Conservation (phyloP, 306 rosid genomes). For the Adenanthera pavonina region DNA sequence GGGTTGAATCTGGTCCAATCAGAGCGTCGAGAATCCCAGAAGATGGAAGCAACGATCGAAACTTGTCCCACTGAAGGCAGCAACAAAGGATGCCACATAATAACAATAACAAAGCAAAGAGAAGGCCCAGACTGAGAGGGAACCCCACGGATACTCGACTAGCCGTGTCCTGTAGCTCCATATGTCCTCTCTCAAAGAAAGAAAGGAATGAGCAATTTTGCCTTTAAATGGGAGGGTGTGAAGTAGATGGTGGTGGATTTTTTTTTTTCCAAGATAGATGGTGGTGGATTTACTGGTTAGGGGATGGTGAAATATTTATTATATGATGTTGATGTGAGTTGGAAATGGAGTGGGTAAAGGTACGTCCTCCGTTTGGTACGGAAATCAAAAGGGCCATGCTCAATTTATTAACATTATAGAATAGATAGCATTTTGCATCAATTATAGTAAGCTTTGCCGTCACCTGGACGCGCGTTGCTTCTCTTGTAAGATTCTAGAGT, state of each 20-base stretch:
- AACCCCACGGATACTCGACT: conserved; percentile 49
- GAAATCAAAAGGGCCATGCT: neutral
- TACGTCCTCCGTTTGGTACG: conserved; percentile 33
- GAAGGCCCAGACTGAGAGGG: conserved; percentile 67
- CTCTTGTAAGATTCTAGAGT: neutral
- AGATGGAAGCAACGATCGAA: conserved; percentile 43
- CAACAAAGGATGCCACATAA: conserved; percentile 58
- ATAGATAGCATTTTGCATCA: neutral
- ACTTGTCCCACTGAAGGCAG: conserved; percentile 65
- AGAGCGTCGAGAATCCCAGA: conserved; percentile 18
- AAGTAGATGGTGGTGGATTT: conserved; percentile 41
- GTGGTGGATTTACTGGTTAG: conserved; percentile 38
- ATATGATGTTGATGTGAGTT: conserved; percentile 26
- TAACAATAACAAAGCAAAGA: conserved; percentile 49
- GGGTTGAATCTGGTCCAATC: conserved; percentile 30
- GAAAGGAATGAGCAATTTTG: neutral
- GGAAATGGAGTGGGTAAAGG: conserved; percentile 7
- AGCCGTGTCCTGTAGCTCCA: conserved; percentile 51
- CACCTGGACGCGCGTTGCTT: neutral
- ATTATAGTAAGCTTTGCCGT: neutral
- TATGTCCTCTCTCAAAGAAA: conserved; percentile 12
- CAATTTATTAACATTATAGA: neutral
- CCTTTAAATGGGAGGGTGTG: conserved; percentile 24
- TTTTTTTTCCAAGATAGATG: no score
- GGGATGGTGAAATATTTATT: conserved; percentile 41